Evolutionary conservation across 2,329 filamentous ascomycete species (phyloP), one percentile per base, ranked within the genome.

Genomic region (Aschersonia sp.): DNA sequence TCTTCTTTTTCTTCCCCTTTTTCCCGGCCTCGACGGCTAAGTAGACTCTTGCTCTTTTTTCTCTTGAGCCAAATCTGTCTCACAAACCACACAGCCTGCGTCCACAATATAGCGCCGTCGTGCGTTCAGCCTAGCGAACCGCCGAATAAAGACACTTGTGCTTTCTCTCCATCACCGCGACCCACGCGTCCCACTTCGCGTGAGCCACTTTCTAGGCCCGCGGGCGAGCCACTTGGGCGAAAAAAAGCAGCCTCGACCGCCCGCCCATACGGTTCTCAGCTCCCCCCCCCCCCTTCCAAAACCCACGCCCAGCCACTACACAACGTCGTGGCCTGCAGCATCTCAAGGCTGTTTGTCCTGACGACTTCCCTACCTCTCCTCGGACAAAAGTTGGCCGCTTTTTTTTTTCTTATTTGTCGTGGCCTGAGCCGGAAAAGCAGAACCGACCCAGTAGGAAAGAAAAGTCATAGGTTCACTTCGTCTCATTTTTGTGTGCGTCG

Each of bases 291-390:
- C 20, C 20, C 20, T 20, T 20, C 20, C 32, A 38, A 38, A 38
- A 9, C 44, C 46, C 41, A 41, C 46, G 41, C 28, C 48, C 45
- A 38, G 32, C 32, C 32, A 38, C 32, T 38, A 10, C 44, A 45
- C 43, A 45, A 45, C 47, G 47, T 20, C 45, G 45, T 43, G 46
- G 49, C 46, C 46, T 50, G 49, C 49, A 45, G 49, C 43, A 46
- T 44, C n/a, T 44, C 47, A 43, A 50, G 48, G 45, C 46, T 28
- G 6, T 31, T 41, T 35, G 30, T 44, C 43, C 44, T 30, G 42
- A 46, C 44, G 47, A 5, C n/a, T 29, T 6, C n/a, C 40, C 48
- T 48, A 12, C 48, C 30, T 20, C 20, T 20, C 20, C 20, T 20
- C 41, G 30, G 9, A 7, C 40, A 40, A 40, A 30, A 20, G 20